phyloP scores from a whole-genome alignment of 495 filamentous ascomycete genomes.

The Hypomontagnella submonticulosa region DNA sequence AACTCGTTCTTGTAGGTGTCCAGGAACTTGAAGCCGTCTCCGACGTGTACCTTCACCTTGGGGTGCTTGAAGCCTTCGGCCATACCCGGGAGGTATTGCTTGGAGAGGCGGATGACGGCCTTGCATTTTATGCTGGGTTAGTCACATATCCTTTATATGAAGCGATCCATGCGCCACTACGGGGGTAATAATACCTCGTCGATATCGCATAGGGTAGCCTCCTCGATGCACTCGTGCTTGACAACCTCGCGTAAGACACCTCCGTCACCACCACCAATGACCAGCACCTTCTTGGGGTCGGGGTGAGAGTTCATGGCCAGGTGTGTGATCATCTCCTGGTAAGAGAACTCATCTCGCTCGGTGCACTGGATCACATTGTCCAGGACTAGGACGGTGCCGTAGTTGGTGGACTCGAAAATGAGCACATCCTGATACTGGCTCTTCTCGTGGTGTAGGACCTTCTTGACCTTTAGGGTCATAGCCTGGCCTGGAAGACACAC shows the following conservation, averaged over 20 bases:
- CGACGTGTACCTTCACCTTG: slow-evolving; percentile 88
- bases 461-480: slow-evolving; percentile 98
- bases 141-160: not conserved
- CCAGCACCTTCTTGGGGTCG: slow-evolving; percentile 95
- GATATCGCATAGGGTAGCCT: slow-evolving; percentile 97
- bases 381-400: slow-evolving; percentile 95
- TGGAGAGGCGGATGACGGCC: slow-evolving; percentile 98
- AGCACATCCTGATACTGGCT: slow-evolving; percentile 98
- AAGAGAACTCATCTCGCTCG: slow-evolving; percentile 98
- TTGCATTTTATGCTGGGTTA: slow-evolving; percentile 47
- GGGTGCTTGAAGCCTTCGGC: slow-evolving; percentile 91
- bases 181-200: slow-evolving; percentile 76
- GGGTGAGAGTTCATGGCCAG: slow-evolving; percentile 99
- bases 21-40: slow-evolving; percentile 98
- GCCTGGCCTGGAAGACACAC: slow-evolving; percentile 72
- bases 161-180: no score
- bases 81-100: slow-evolving; percentile 98
- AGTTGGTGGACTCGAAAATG: slow-evolving; percentile 96
- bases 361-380: slow-evolving; percentile 99
- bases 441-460: slow-evolving; percentile 98
- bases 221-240: slow-evolving; percentile 94
- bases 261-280: slow-evolving; percentile 97
- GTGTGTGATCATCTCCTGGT: slow-evolving; percentile 99
- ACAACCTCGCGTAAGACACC: slow-evolving; percentile 97
- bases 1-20: slow-evolving; percentile 92